Base-by-base conservation (phyloP, 192 early-diverging fungal species). In the Gonapodya prolifera region DNA sequence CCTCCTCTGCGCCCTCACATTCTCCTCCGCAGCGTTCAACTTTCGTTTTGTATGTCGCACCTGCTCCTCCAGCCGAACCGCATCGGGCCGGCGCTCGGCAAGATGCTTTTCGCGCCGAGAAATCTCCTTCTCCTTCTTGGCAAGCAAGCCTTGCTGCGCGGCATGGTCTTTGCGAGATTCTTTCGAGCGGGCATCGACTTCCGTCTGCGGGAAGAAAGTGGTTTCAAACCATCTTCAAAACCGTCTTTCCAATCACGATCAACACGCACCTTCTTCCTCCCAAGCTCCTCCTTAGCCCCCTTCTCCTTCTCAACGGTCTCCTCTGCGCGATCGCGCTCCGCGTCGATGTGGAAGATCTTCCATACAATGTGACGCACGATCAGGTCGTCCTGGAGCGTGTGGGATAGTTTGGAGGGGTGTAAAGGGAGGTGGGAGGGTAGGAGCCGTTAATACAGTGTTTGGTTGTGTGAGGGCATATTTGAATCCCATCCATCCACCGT, bases 331-430 rank as follows among this genome's bases (percentile, higher is more conserved):
- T 86, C 82, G 23, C 91, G 88, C 32, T 90, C 87, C 33, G 85
- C 75, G 71, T 98, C 93, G 33, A 96, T 85, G 76, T 97, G 94
- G 84, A 90, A 99, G 35, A 98, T 86, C 77, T 94, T 93, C 94
- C 95, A 96, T 34, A 98, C 84, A 77, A 95, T 84, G 77, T 93
- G 91, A 36, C 87, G 85, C 0, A 91, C 83, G 0, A 90, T 80
- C 77, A 92, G 80, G 70, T 90, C 87, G 18, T 85, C 82, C 89
- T 92, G 82, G 61, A 73, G n/a, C n/a, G n/a, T n/a, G n/a, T n/a
- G n/a, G n/a, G n/a, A n/a, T n/a, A n/a, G n/a, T n/a, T n/a, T n/a
- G n/a, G n/a, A n/a, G n/a, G n/a, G n/a, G n/a, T n/a, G n/a, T n/a
- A n/a, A n/a, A n/a, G n/a, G n/a, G n/a, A n/a, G n/a, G n/a, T n/a